Evolutionary conservation across 768 basidiomycete species (phyloP).

Genomic region (Tricholoma hemisulphureum): DNA sequence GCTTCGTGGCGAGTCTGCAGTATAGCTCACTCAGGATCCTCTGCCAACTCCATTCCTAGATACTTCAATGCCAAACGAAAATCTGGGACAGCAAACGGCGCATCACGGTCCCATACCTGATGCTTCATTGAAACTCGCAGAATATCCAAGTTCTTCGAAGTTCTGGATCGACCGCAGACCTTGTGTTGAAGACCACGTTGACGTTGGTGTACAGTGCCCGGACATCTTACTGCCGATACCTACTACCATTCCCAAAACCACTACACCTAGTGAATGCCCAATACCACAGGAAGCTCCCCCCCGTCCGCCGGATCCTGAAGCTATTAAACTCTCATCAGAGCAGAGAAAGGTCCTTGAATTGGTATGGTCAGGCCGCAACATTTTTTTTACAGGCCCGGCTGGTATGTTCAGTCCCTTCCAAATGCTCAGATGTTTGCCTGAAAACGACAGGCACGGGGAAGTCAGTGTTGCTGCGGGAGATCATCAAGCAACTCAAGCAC

Average conservation of each 20-base stretch:
- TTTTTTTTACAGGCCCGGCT: conserved; percentile 78
- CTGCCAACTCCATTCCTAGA: background rate
- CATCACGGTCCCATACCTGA: background rate
- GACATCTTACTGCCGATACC: background rate
- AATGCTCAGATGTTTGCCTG: background rate
- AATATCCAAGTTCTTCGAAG: conserved; percentile 11
- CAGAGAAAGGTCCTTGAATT: conserved; percentile 40
- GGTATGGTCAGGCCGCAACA: conserved; percentile 53
- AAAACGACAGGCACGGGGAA: conserved; percentile 60
- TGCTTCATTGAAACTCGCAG: background rate
- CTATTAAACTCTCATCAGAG: conserved; percentile 34
- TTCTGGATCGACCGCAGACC: conserved; percentile 14
- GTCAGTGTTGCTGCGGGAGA: conserved; percentile 63
- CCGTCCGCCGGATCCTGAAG: conserved; percentile 13
- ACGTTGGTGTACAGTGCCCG: conserved; percentile 9
- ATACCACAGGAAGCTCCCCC: conserved; percentile 53
- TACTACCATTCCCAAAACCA: background rate
- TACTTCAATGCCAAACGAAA: background rate
- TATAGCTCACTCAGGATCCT: background rate
- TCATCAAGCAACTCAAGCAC: conserved; percentile 45
- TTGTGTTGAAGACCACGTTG: conserved; percentile 1
- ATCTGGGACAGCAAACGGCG: background rate
- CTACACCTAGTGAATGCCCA: background rate
- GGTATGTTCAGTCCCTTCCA: conserved; percentile 35
- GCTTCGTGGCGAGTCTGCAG: background rate